These are phyloP conservation scores for Candolleomyces eurysporus DNA, from an alignment of 768 basidiomycete genomes.

Conservation along the genomic window DNA sequence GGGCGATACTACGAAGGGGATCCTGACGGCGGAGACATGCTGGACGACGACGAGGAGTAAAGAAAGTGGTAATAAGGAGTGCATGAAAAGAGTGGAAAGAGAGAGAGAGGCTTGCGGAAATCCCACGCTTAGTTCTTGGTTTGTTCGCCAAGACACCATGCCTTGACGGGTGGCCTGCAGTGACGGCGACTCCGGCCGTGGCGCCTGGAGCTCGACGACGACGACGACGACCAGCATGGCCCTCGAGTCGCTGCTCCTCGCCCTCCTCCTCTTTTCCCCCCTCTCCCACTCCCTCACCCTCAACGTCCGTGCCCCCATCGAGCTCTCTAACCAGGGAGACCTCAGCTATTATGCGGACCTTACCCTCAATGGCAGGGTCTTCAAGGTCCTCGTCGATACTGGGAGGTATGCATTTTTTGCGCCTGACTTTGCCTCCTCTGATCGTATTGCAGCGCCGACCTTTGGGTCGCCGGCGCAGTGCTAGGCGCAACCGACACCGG, in stretches of 20 bases:
- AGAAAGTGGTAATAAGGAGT: conserved; percentile 32
- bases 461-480: conserved; percentile 54
- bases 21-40: conserved; percentile 33
- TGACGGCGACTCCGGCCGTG: neutral
- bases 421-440: too few relatives aligned
- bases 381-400: conserved; percentile 44
- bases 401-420: conserved; percentile 33
- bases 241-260: conserved; percentile 5
- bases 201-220: too few relatives aligned
- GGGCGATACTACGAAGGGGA: conserved; percentile 38
- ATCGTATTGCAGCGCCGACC: conserved; percentile 49
- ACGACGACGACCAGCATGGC: neutral
- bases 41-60: conserved; percentile 39
- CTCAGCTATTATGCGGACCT: conserved; percentile 40
- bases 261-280: neutral
- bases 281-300: conserved; percentile 9
- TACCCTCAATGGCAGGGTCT: conserved; percentile 32
- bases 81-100: conserved; percentile 23
- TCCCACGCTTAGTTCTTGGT: conserved; percentile 8
- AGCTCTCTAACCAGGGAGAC: conserved; percentile 34
- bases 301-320: conserved; percentile 8
- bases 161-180: neutral
- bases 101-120: conserved; percentile 12
- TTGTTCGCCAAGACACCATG: neutral
- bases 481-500: conserved; percentile 37